Conservation (phyloP, 2,329 filamentous ascomycete species). For the Trichoderma harzianum region DNA sequence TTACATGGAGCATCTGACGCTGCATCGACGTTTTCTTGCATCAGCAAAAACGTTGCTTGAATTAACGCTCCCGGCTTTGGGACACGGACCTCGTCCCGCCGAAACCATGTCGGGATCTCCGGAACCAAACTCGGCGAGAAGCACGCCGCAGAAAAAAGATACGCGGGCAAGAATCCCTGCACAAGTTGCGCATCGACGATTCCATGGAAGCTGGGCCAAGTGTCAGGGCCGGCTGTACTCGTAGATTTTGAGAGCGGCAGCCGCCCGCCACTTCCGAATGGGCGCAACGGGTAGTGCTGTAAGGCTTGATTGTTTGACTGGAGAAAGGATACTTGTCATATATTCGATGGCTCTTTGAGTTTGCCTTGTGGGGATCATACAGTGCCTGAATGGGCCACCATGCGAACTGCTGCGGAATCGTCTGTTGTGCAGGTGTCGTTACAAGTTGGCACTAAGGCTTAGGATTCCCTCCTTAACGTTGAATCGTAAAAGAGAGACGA, state of each 20-base stretch:
- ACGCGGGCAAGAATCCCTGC: not conserved
- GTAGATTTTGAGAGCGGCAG: not conserved
- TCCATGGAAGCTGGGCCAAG: conserved; percentile 8
- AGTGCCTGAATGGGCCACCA: not conserved
- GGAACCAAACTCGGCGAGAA: not conserved
- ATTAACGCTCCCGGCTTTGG: not conserved
- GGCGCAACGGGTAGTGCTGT: not conserved
- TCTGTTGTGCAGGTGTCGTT: not conserved
- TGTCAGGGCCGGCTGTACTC: not conserved
- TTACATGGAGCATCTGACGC: not conserved
- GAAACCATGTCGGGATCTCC: not conserved
- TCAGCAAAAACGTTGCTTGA: not conserved
- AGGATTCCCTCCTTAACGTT: not conserved
- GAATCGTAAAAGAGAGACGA: not conserved
- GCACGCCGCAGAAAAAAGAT: not conserved
- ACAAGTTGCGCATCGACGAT: not conserved
- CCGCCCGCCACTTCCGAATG: conserved; percentile 9
- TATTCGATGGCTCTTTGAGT: not conserved
- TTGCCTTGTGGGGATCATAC: not conserved
- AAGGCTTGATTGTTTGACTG: not conserved
- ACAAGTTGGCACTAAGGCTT: too few species aligned
- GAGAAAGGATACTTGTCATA: not conserved
- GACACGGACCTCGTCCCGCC: not conserved
- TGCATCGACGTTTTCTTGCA: conserved; percentile 3
- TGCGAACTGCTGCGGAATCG: not conserved